A percentile compares a stretch with the other conserved stretches of the same genome.
phyloP scores from a whole-genome alignment of 345 rosid genomes.

The Eucalyptus leucophloia region DNA sequence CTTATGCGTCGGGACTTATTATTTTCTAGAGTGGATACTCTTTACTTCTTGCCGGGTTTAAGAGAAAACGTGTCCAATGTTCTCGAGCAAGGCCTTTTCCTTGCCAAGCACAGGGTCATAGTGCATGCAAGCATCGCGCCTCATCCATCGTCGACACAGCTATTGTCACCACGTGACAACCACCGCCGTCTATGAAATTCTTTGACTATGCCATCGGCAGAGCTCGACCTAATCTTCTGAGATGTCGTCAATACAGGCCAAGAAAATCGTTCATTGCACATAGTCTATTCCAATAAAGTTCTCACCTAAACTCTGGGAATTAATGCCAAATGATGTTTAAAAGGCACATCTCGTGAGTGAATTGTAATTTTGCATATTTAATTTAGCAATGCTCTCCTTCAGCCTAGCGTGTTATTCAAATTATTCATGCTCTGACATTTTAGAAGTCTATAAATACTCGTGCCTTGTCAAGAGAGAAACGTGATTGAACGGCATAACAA shows the following conservation, averaged over 20 bases:
- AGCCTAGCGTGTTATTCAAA: background rate
- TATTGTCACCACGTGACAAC: background rate
- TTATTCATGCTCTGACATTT: background rate
- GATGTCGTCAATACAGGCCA: background rate
- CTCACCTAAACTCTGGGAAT: background rate
- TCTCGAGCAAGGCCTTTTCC: background rate
- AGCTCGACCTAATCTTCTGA: background rate
- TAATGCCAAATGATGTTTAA: background rate
- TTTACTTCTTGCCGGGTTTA: background rate
- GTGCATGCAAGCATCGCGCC: background rate
- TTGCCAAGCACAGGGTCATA: background rate
- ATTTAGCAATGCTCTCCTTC: background rate
- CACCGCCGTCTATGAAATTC: background rate
- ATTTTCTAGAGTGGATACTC: background rate
- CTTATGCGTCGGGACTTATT: background rate
- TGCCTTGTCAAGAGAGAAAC: background rate
- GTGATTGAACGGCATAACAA: fast-evolving
- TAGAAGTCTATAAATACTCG: background rate
- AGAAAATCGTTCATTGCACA: background rate
- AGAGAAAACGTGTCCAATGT: background rate
- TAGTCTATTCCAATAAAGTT: background rate
- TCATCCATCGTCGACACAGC: no score
- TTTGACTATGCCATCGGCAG: background rate
- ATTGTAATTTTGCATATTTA: background rate
- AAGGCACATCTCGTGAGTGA: background rate